phyloP scores from a whole-genome alignment of 495 filamentous ascomycete genomes.

The Trichoderma parareesei region DNA sequence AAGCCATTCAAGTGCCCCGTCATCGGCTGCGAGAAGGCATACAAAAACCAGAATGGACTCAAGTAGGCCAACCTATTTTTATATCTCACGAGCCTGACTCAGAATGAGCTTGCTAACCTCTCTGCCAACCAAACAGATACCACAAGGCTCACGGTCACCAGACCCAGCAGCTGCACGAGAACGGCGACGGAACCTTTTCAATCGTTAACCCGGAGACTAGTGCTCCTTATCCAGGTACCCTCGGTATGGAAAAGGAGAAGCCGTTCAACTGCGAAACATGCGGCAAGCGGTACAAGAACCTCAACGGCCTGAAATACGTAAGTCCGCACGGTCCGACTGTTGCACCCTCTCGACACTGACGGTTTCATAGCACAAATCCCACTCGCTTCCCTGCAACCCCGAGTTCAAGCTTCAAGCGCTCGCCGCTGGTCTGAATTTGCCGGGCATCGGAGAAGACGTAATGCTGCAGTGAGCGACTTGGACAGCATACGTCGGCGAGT shows the following conservation, averaged over 20 bases:
- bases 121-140: slow-evolving; percentile 37
- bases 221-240: slow-evolving; percentile 84
- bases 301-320: slow-evolving; percentile 90
- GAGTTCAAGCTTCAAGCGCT: slow-evolving; percentile 23
- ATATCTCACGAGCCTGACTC: not conserved
- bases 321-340: slow-evolving; percentile 17
- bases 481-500: not conserved
- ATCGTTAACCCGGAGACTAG: slow-evolving; percentile 97
- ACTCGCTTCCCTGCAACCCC: slow-evolving; percentile 64
- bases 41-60: slow-evolving; percentile 98
- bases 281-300: slow-evolving; percentile 98
- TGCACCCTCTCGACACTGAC: slow-evolving; percentile 18
- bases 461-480: slow-evolving; percentile 5
- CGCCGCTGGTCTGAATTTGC: slow-evolving; percentile 19
- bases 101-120: slow-evolving; percentile 26
- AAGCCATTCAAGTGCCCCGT: slow-evolving; percentile 98
- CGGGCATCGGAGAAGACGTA: slow-evolving; percentile 40
- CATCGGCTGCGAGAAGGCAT: slow-evolving; percentile 97
- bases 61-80: slow-evolving; percentile 51
- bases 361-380: slow-evolving; percentile 57
- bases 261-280: slow-evolving; percentile 95
- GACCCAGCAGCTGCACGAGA: slow-evolving; percentile 91
- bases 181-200: slow-evolving; percentile 91
- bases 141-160: slow-evolving; percentile 86
- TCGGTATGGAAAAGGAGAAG: slow-evolving; percentile 99